Evolutionary conservation across 2,329 filamentous ascomycete genomes (phyloP).

Genomic region (Fusarium keratoplasticum): DNA sequence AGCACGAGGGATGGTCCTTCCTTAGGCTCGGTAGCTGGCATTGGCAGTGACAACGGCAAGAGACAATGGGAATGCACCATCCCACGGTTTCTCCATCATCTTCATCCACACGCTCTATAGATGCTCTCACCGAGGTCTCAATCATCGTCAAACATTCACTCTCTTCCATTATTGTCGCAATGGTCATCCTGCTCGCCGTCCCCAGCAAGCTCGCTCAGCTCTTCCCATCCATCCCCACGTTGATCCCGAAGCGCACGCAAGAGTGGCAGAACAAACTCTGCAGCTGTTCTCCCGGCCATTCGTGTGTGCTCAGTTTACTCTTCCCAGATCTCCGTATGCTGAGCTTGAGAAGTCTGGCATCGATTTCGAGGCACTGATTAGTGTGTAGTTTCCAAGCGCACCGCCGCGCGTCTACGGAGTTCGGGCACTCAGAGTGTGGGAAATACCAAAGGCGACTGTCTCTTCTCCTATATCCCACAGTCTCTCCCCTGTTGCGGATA

Average conservation of each 20-base stretch:
- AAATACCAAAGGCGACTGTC: not conserved
- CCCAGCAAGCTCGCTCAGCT: not conserved
- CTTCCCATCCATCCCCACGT: not conserved
- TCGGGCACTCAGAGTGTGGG: too few species aligned
- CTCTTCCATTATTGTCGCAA: not conserved
- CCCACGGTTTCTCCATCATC: not conserved
- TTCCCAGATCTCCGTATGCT: not conserved
- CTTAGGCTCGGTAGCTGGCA: not conserved
- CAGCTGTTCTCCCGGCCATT: not conserved
- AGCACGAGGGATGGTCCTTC: not conserved
- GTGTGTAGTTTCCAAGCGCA: not conserved
- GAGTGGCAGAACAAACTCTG: not conserved
- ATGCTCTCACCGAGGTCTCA: not conserved
- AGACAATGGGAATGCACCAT: not conserved
- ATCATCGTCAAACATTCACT: not conserved
- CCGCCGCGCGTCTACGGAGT: not conserved
- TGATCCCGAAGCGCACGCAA: not conserved
- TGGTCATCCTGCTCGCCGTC: not conserved
- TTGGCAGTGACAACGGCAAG: too few species aligned
- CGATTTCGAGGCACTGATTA: not conserved
- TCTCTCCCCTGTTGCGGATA: not conserved
- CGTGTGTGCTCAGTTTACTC: not conserved
- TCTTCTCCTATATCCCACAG: not conserved
- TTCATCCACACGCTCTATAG: not conserved
- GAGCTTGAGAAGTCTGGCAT: accelerated